A percentile compares a stretch with the other conserved stretches of the same genome.
phyloP scores from a whole-genome alignment of 2,329 filamentous ascomycete genomes.

The Stachybotrys chlorohalonatus region DNA sequence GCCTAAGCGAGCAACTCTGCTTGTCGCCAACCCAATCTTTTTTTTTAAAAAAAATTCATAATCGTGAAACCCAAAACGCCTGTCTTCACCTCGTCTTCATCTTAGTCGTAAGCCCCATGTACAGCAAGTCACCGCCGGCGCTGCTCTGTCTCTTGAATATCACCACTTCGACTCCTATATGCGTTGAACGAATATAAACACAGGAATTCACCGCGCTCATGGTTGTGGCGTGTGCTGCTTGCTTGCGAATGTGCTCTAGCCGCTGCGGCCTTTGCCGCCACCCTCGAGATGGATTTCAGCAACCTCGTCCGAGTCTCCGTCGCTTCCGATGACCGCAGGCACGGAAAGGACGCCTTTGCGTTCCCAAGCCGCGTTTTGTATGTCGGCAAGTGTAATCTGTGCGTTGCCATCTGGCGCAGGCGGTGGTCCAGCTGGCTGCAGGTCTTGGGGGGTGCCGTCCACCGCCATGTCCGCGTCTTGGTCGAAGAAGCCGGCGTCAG shows the following conservation, averaged over 20 bases:
- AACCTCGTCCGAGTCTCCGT: conserved; percentile 33
- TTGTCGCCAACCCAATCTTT: neutral
- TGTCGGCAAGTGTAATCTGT: conserved; percentile 12
- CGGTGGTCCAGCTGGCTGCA: conserved; percentile 7
- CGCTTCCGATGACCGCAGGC: conserved; percentile 22
- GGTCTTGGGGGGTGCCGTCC: conserved; percentile 4
- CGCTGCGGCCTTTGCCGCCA: neutral
- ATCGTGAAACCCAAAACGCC: neutral
- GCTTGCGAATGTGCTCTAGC: neutral
- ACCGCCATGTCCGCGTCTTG: conserved; percentile 21
- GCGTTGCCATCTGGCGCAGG: conserved; percentile 6
- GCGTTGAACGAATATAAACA: too few species aligned
- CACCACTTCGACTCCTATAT: neutral
- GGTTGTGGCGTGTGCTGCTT: too few species aligned
- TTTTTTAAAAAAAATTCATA: neutral
- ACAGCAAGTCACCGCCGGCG: neutral
- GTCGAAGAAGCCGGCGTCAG: conserved; percentile 13
- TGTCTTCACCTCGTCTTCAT: neutral
- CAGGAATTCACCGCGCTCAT: too few species aligned
- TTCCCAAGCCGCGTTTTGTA: conserved; percentile 24
- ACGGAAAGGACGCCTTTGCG: conserved; percentile 29
- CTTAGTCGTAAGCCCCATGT: neutral
- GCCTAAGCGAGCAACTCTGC: neutral
- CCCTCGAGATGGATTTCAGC: conserved; percentile 41
- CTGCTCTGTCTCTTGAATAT: neutral